Conservation (phyloP, 2,329 filamentous ascomycete species). For the Aspergillus quadrilineatus region DNA sequence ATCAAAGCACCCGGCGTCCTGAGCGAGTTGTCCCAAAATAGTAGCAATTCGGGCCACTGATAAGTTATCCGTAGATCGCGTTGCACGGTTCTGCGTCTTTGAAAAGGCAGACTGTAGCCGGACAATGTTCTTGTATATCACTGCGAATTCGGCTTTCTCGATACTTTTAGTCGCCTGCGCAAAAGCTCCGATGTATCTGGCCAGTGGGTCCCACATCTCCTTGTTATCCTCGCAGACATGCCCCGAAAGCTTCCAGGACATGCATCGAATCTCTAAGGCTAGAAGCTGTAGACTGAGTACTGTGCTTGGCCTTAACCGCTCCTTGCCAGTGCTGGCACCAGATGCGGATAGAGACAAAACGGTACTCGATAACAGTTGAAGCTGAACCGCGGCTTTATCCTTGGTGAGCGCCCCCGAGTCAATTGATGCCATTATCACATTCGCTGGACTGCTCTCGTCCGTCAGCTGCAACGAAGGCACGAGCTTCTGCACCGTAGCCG, state of each 20-base stretch:
- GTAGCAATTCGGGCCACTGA: slow-evolving; percentile 36
- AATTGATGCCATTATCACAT: slow-evolving; percentile 39
- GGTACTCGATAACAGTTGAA: slow-evolving; percentile 46
- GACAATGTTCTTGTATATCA: slow-evolving; percentile 37
- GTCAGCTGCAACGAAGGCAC: slow-evolving; percentile 33
- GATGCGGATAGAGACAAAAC: slow-evolving; percentile 35
- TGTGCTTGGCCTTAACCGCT: slow-evolving; percentile 30
- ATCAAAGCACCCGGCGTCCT: slow-evolving; percentile 40
- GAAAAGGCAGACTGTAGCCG: slow-evolving; percentile 34
- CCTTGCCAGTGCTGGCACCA: slow-evolving; percentile 18
- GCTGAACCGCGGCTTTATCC: slow-evolving; percentile 44
- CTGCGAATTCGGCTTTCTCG: slow-evolving; percentile 39
- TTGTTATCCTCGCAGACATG: slow-evolving; percentile 42
- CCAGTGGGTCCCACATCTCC: slow-evolving; percentile 47
- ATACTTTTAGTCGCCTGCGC: slow-evolving; percentile 33
- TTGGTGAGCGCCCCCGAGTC: slow-evolving; percentile 35
- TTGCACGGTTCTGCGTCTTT: slow-evolving; percentile 28
- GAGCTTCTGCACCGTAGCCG: slow-evolving; percentile 33
- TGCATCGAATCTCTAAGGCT: slow-evolving; percentile 41
- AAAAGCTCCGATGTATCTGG: slow-evolving; percentile 40
- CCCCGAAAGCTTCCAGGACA: slow-evolving; percentile 44
- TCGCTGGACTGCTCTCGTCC: slow-evolving; percentile 39
- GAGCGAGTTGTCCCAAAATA: slow-evolving; percentile 41
- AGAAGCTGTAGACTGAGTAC: slow-evolving; percentile 42
- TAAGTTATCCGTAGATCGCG: slow-evolving; percentile 23